These are phyloP conservation scores for Schrenkiella parvula DNA, from an alignment of 345 rosid species.

Conservation along the genomic window DNA sequence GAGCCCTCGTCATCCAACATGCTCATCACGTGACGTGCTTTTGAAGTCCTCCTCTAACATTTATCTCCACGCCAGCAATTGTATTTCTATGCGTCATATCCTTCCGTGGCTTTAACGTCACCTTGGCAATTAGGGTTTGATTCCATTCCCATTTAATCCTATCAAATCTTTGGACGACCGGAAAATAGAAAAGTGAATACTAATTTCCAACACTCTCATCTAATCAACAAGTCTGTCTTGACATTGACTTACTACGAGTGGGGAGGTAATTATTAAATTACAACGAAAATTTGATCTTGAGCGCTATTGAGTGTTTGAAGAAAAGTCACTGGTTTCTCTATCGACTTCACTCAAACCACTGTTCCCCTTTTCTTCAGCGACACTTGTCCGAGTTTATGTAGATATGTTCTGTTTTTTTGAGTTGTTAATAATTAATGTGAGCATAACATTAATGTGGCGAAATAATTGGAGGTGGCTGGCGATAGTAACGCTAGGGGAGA, in stretches of 20 bases:
- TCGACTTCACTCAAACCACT: neutral
- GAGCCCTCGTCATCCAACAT: neutral
- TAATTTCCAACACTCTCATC: neutral
- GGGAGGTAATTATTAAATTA: neutral
- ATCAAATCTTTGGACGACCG: neutral
- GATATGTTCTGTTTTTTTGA: neutral
- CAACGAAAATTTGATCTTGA: neutral
- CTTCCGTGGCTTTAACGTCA: too few relatives aligned
- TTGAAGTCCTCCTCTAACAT: neutral
- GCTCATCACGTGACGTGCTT: neutral
- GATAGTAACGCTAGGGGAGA: constrained; percentile 63
- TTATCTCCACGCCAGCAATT: neutral
- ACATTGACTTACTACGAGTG: neutral
- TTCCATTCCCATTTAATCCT: too few relatives aligned
- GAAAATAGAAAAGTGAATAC: neutral
- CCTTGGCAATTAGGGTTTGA: too few relatives aligned
- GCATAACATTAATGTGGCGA: neutral
- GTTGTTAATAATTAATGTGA: neutral
- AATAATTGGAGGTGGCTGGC: constrained; percentile 55
- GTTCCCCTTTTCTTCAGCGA: neutral
- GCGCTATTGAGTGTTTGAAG: neutral
- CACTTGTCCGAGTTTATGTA: neutral
- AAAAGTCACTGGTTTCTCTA: constrained; percentile 1
- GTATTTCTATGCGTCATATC: neutral
- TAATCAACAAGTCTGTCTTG: neutral